Evolutionary conservation across 2,329 filamentous ascomycete species (phyloP).

Genomic region (Botrytis deweyae): DNA sequence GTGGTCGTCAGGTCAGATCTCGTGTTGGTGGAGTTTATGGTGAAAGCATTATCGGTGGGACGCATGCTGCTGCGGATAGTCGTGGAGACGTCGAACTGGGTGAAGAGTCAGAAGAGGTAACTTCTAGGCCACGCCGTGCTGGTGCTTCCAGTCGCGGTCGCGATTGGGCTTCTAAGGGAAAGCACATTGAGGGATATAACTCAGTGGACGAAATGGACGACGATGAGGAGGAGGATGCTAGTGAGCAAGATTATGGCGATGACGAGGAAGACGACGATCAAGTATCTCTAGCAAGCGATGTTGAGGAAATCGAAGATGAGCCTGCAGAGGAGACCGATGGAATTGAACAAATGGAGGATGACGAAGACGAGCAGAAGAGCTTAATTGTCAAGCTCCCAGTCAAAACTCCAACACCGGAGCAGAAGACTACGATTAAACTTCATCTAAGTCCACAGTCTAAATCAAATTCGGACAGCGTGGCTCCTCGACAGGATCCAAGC

Average conservation of each 20-base stretch:
- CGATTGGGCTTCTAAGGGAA: constrained; percentile 43
- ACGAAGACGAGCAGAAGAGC: constrained; percentile 54
- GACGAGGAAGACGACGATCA: constrained; percentile 71
- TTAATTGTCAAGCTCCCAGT: constrained; percentile 73
- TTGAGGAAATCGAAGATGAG: constrained; percentile 56
- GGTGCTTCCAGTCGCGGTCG: constrained; percentile 28
- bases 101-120: constrained; percentile 43
- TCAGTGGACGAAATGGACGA: constrained; percentile 59
- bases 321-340: constrained; percentile 50
- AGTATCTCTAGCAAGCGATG: constrained; percentile 57
- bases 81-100: constrained; percentile 45
- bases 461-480: constrained; percentile 5
- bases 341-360: constrained; percentile 49
- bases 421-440: constrained; percentile 34
- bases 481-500: constrained; percentile 18
- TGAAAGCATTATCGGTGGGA: constrained; percentile 54
- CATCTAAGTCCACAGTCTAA: constrained; percentile 25
- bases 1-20: constrained; percentile 79
- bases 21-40: constrained; percentile 54
- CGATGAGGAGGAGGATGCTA: constrained; percentile 63
- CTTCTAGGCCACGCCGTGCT: constrained; percentile 45
- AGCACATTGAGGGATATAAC: constrained; percentile 54
- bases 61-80: constrained; percentile 26
- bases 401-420: constrained; percentile 39
- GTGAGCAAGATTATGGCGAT: constrained; percentile 71